Conservation (phyloP, 768 basidiomycete species). For the Lentinula sp. region DNA sequence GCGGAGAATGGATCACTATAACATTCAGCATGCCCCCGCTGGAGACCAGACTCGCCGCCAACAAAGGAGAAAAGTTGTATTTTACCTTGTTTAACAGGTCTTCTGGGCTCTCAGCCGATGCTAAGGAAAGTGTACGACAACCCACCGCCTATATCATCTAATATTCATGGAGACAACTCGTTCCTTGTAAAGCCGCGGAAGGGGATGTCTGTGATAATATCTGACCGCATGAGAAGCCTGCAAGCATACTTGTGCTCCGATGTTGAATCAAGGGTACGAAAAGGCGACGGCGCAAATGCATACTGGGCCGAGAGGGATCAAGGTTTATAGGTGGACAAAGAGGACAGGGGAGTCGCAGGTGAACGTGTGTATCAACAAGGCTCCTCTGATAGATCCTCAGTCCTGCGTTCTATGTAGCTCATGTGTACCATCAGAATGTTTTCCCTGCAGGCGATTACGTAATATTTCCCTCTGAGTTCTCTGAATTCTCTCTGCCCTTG, state of each 20-base stretch:
- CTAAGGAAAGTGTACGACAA: background rate
- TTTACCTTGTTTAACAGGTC: background rate
- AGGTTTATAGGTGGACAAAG: slow-evolving; percentile 22
- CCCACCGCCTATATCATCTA: slow-evolving; percentile 9
- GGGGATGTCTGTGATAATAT: slow-evolving; percentile 13
- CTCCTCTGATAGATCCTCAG: no score
- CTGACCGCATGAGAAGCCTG: slow-evolving; percentile 21
- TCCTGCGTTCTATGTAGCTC: no score
- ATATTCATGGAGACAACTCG: slow-evolving; percentile 16
- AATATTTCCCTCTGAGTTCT: no score
- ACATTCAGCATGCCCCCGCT: background rate
- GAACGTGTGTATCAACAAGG: no score
- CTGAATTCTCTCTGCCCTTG: no score
- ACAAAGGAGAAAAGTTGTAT: background rate
- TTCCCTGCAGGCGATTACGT: no score
- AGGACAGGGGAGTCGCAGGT: background rate
- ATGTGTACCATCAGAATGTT: no score
- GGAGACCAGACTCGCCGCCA: background rate
- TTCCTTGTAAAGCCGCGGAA: slow-evolving; percentile 24
- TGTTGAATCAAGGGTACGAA: slow-evolving; percentile 7
- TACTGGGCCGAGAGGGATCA: slow-evolving; percentile 12
- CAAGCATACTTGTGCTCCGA: slow-evolving; percentile 12
- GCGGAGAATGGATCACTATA: background rate
- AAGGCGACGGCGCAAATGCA: slow-evolving; percentile 11
- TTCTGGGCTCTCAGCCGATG: background rate